These are phyloP conservation scores for Ganoderma lucidum DNA, from an alignment of 1,284 basidiomycete genomes.

Conservation along the genomic window DNA sequence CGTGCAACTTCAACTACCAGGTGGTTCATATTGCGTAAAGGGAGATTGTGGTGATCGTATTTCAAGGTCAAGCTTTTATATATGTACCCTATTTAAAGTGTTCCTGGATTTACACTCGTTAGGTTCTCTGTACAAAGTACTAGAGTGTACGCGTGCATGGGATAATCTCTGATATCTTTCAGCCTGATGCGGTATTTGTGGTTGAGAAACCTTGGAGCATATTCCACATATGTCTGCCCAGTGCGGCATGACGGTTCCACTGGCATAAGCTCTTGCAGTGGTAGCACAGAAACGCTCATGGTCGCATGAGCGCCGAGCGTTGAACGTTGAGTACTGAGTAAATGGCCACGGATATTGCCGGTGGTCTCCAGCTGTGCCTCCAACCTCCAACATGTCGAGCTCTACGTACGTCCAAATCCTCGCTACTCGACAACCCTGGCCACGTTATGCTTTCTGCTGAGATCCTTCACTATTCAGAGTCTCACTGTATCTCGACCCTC, in stretches of 20 bases:
- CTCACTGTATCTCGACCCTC: constrained; percentile 89
- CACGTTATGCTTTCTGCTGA: neutral
- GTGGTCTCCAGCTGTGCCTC: constrained; percentile 18
- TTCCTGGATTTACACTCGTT: neutral
- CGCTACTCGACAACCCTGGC: neutral
- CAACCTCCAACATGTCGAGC: constrained; percentile 39
- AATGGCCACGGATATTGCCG: constrained; percentile 7
- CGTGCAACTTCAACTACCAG: constrained; percentile 30
- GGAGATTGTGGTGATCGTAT: neutral
- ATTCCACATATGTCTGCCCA: too few relatives aligned
- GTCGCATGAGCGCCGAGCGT: neutral
- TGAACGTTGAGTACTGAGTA: constrained; percentile 11
- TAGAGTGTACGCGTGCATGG: too few relatives aligned
- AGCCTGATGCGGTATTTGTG: too few relatives aligned
- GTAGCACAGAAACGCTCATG: neutral
- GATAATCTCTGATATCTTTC: too few relatives aligned
- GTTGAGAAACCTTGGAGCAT: too few relatives aligned
- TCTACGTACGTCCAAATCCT: constrained; percentile 36
- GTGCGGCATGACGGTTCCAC: too few relatives aligned
- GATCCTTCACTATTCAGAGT: constrained; percentile 50
- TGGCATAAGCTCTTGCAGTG: too few relatives aligned
- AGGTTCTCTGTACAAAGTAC: neutral
- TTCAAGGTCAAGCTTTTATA: neutral
- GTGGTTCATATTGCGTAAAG: constrained; percentile 22
- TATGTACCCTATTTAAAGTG: neutral